These are phyloP conservation scores for Ophiostoma quercus DNA, from an alignment of 2,329 filamentous ascomycete species.

Conservation along the genomic window DNA sequence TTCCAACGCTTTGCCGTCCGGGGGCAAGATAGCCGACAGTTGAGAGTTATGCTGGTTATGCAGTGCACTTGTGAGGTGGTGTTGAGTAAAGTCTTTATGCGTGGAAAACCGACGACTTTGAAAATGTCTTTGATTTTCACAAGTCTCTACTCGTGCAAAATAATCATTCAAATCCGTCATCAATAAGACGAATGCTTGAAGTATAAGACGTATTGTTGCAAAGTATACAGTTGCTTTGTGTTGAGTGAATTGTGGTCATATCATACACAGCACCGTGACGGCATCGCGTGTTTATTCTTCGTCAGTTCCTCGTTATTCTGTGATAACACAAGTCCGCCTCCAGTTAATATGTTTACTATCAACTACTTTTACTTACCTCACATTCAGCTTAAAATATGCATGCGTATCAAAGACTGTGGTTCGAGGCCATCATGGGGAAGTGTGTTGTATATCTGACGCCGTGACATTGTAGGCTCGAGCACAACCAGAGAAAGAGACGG, in stretches of 20 bases:
- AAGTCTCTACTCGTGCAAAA: neutral
- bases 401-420: too few relatives aligned
- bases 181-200: neutral
- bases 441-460: neutral
- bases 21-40: neutral
- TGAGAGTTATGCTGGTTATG: neutral
- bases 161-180: neutral
- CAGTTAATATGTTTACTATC: too few relatives aligned
- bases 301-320: too few relatives aligned
- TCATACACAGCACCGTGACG: neutral
- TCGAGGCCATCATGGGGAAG: neutral
- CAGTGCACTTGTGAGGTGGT: neutral
- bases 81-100: too few relatives aligned
- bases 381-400: too few relatives aligned
- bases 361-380: too few relatives aligned
- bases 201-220: neutral
- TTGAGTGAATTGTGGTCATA: neutral
- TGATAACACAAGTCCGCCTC: too few relatives aligned
- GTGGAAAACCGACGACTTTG: too few relatives aligned
- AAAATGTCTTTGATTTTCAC: neutral
- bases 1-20: neutral
- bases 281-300: too few relatives aligned
- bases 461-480: conserved; percentile 1
- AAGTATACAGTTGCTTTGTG: neutral
- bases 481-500: neutral